phyloP scores from a whole-genome alignment of 805 yeast species.

The Kluyveromyces lactis region DNA sequence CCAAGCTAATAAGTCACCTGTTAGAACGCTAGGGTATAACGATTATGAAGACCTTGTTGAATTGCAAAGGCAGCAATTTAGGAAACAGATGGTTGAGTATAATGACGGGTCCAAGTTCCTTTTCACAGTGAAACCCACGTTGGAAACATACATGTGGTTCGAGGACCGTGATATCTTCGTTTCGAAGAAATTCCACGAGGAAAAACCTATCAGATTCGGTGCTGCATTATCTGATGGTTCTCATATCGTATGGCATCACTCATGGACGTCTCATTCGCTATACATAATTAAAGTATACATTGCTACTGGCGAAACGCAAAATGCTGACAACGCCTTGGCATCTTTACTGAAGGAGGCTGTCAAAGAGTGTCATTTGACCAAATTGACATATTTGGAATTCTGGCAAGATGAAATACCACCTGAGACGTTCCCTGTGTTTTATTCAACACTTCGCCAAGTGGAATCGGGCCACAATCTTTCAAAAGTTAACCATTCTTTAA shows the following conservation, averaged over 20 bases:
- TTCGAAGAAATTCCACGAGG: slow-evolving; percentile 15
- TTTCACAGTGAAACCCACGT: slow-evolving; percentile 31
- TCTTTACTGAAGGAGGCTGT: slow-evolving; percentile 28
- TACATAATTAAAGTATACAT: slow-evolving; percentile 23
- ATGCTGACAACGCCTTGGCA: slow-evolving; percentile 16
- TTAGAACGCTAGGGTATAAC: slow-evolving; percentile 24
- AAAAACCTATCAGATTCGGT: slow-evolving; percentile 25
- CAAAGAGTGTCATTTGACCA: slow-evolving; percentile 27
- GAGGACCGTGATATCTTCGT: slow-evolving; percentile 32
- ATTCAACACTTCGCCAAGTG: slow-evolving; percentile 13
- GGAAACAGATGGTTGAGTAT: slow-evolving; percentile 13
- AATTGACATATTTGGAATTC: slow-evolving; percentile 24
- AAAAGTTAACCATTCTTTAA: slow-evolving; percentile 27
- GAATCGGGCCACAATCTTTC: slow-evolving; percentile 19
- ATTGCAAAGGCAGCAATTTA: slow-evolving; percentile 18
- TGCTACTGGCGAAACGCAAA: slow-evolving; percentile 7
- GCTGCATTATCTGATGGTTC: slow-evolving; percentile 21
- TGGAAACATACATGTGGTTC: slow-evolving; percentile 36
- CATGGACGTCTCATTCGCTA: slow-evolving; percentile 30
- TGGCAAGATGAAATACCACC: slow-evolving; percentile 36
- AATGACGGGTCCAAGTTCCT: slow-evolving; percentile 18
- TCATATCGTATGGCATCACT: slow-evolving; percentile 39
- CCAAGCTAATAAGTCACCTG: slow-evolving; percentile 2
- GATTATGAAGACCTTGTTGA: slow-evolving; percentile 26
- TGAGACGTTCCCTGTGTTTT: slow-evolving; percentile 16